Evolutionary conservation across 2,329 filamentous ascomycete genomes (phyloP), one percentile per base, ranked within the genome.

Genomic region (Penicillium sp.): DNA sequence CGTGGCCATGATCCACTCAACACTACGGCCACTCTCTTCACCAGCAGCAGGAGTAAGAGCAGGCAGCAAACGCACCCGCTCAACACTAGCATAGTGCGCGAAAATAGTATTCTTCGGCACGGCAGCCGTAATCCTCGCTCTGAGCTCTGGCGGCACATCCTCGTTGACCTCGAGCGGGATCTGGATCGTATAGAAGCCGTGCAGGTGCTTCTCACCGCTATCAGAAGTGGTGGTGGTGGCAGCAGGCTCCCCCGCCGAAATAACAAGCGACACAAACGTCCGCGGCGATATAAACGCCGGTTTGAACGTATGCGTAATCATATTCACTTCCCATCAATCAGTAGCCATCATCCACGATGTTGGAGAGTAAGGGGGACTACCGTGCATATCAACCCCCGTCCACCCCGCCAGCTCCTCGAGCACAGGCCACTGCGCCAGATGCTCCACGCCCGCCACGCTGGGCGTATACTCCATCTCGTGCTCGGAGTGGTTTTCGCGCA

Each of bases 381-480:
- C 64, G 57, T 66, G 64, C 56, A 68, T 62, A 50, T 63, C 61
- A 3, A 71, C 61, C 24, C 59, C 62, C 40, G 26, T 60, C 63
- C 66, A 69, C 2, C 60, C 60, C 2, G 59, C 61, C 9, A 61
- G 58, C 0, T 63, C 30, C 21, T 61, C 58, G 9, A 58, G 24
- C 3, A 56, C 38, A 3, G 60, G 55, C 71, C 71, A 73, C 20
- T 67, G 58, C 47, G 71, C 26, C 28, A 73, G 47, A 26, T 57
- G 56, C 51, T 70, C 65, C 11, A 72, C 64, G 3, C 61, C 50
- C 2, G 62, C 65, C 8, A 74, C 66, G 46, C 65, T 74, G 5
- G 72, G 72, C 28, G 72, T 76, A 61, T 76, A 77, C 30, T 68
- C 69, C 67, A 67, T 66, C 59, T 76, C 74, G 61, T 76, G 68